Conservation (phyloP, 345 rosid species). For the Rhodamnia rubescens region DNA sequence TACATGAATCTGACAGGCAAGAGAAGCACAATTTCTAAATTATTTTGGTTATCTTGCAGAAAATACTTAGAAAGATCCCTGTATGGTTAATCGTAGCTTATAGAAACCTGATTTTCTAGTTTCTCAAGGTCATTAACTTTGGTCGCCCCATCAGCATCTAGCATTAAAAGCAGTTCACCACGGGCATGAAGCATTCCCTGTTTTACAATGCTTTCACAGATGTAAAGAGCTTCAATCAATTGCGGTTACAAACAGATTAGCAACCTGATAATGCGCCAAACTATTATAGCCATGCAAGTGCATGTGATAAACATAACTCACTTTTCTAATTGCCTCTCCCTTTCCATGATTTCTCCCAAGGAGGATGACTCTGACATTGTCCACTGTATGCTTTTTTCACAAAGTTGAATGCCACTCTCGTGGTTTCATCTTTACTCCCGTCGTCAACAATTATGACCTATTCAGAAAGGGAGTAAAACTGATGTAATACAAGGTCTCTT, state of each 20-base stretch:
- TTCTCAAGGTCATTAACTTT: conserved; percentile 84
- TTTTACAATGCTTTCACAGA: conserved; percentile 72
- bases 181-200: conserved; percentile 99
- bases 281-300: background rate
- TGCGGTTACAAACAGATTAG: background rate
- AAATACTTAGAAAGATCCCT: background rate
- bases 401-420: conserved; percentile 71
- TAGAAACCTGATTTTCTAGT: conserved; percentile 82
- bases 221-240: conserved; percentile 50
- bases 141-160: conserved; percentile 99
- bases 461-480: background rate
- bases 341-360: conserved; percentile 95
- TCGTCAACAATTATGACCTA: conserved; percentile 92
- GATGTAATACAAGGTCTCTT: background rate
- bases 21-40: conserved; percentile 11
- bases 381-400: conserved; percentile 63
- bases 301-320: conserved; percentile 38
- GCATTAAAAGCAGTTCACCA: conserved; percentile 92
- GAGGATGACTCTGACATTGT: conserved; percentile 70
- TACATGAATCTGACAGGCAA: conserved; percentile 58
- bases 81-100: background rate
- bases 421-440: conserved; percentile 88
- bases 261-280: background rate
- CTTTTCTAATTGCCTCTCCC: conserved; percentile 98
- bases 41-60: background rate